Percentiles rank a stretch among this genome's conserved stretches.
These are phyloP conservation scores for Kazachstania sp. DNA, from an alignment of 1,139 yeast species.

Conservation along the genomic window DNA sequence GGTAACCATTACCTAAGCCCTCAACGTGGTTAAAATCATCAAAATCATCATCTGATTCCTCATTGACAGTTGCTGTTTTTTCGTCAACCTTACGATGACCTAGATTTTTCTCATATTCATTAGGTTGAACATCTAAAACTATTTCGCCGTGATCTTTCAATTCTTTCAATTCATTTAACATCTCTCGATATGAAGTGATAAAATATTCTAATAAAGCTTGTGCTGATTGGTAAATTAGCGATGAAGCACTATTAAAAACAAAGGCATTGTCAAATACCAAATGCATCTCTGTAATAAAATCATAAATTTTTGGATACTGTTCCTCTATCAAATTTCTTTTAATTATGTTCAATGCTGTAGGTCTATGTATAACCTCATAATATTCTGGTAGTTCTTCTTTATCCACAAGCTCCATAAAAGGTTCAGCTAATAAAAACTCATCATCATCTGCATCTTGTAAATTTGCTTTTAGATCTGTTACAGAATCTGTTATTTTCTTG, in stretches of 20 bases:
- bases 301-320: constrained; percentile 39
- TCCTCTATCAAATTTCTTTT: constrained; percentile 38
- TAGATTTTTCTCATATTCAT: constrained; percentile 24
- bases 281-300: constrained; percentile 41
- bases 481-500: constrained; percentile 29
- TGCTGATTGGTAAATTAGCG: constrained; percentile 52
- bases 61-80: constrained; percentile 1
- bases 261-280: constrained; percentile 52
- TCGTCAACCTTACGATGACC: constrained; percentile 8
- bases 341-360: constrained; percentile 48
- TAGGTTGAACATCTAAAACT: constrained; percentile 24
- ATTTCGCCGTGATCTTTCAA: constrained; percentile 29
- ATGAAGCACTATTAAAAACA: constrained; percentile 47
- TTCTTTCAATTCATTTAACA: constrained; percentile 26
- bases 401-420: constrained; percentile 51
- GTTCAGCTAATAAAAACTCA: constrained; percentile 38
- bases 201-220: constrained; percentile 33
- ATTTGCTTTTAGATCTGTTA: constrained; percentile 5
- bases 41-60: constrained; percentile 19
- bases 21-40: constrained; percentile 27
- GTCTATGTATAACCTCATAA: constrained; percentile 44
- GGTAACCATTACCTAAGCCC: constrained; percentile 31
- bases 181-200: constrained; percentile 20
- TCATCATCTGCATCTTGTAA: constrained; percentile 22
- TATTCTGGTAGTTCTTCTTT: constrained; percentile 51